These are phyloP conservation scores for Kurtzmaniella quercitrusa DNA, from an alignment of 1,139 yeast species.

Conservation along the genomic window DNA sequence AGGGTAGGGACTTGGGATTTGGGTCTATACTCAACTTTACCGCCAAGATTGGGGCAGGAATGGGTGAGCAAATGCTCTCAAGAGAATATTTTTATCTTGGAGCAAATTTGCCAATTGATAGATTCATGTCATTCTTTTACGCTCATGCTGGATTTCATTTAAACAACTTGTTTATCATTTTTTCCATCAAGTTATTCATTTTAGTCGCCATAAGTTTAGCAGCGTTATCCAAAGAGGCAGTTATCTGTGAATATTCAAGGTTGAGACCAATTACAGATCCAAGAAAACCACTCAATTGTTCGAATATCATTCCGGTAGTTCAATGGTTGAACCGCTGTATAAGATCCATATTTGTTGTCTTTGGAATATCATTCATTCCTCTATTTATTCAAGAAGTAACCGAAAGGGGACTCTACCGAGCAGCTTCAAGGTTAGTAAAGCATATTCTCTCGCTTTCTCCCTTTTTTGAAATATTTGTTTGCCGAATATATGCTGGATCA, in stretches of 20 bases:
- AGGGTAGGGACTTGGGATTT: conserved; percentile 54
- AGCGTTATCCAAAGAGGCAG: conserved; percentile 40
- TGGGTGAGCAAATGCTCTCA: conserved; percentile 55
- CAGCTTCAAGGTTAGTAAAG: conserved; percentile 38
- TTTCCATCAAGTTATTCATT: conserved; percentile 45
- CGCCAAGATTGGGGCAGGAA: conserved; percentile 55
- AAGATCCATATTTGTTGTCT: conserved; percentile 46
- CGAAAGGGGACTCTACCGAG: conserved; percentile 46
- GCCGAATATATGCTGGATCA: conserved; percentile 47
- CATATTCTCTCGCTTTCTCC: conserved; percentile 51
- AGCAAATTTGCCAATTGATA: conserved; percentile 44
- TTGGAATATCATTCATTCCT: conserved; percentile 48
- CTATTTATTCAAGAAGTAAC: conserved; percentile 48
- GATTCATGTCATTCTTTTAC: conserved; percentile 50
- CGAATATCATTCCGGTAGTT: conserved; percentile 45
- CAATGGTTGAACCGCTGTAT: conserved; percentile 49
- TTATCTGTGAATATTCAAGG: conserved; percentile 43
- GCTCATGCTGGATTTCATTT: conserved; percentile 57
- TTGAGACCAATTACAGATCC: conserved; percentile 46
- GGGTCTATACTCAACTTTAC: conserved; percentile 51
- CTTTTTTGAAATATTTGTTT: conserved; percentile 50
- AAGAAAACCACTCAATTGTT: conserved; percentile 41
- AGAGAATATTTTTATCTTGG: conserved; percentile 50
- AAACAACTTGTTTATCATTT: conserved; percentile 47
- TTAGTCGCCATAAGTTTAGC: conserved; percentile 46